phyloP scores from a whole-genome alignment of 2,329 filamentous ascomycete genomes.

The Cladosporium sp. region DNA sequence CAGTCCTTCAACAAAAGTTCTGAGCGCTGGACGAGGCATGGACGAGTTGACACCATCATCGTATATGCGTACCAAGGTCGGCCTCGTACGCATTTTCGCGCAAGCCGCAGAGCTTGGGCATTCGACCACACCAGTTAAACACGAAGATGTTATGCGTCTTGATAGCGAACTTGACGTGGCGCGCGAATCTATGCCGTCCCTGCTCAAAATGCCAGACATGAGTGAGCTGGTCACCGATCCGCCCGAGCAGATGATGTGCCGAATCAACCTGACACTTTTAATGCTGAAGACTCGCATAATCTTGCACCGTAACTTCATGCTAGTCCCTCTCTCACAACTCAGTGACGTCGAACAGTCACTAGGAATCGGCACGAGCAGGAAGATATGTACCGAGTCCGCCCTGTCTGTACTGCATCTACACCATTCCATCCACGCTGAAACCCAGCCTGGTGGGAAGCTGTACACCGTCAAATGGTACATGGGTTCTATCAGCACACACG shows the following conservation, averaged over 20 bases:
- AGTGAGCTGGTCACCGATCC: slow-evolving; percentile 44
- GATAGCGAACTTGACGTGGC: slow-evolving; percentile 34
- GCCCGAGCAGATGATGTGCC: slow-evolving; percentile 47
- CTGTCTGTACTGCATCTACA: slow-evolving; percentile 47
- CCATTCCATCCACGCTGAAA: slow-evolving; percentile 46
- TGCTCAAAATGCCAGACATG: slow-evolving; percentile 34
- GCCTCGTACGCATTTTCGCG: slow-evolving; percentile 33
- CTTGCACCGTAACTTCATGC: slow-evolving; percentile 51
- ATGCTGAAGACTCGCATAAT: slow-evolving; percentile 50
- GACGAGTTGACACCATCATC: slow-evolving; percentile 32
- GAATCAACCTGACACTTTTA: slow-evolving; percentile 48
- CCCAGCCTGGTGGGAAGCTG: slow-evolving; percentile 39
- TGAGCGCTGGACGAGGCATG: slow-evolving; percentile 34
- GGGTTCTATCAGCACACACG: slow-evolving; percentile 41
- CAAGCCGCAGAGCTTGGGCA: slow-evolving; percentile 37
- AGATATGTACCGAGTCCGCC: slow-evolving; percentile 45
- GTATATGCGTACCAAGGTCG: slow-evolving; percentile 34
- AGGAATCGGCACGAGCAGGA: slow-evolving; percentile 30
- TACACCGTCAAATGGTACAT: slow-evolving; percentile 44
- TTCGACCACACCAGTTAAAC: slow-evolving; percentile 31
- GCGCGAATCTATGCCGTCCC: slow-evolving; percentile 30
- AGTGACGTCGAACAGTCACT: slow-evolving; percentile 29
- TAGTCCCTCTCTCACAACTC: slow-evolving; percentile 26
- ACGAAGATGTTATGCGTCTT: slow-evolving; percentile 35
- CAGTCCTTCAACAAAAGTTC: slow-evolving; percentile 25